phyloP scores from a whole-genome alignment of 345 rosid species.

The Eucalyptus regnans region DNA sequence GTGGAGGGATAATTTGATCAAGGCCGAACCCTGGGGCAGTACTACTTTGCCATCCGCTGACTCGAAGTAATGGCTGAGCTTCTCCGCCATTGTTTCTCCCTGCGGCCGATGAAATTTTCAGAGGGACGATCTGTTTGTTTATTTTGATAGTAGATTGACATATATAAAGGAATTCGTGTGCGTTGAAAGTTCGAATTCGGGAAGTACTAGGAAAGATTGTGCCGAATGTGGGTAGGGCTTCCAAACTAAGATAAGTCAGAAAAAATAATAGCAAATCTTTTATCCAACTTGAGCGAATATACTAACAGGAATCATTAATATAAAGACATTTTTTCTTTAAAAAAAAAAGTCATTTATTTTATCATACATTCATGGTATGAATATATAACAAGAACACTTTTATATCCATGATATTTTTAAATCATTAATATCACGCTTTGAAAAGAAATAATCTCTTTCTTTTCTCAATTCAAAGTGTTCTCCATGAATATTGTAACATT shows the following conservation, averaged over 20 bases:
- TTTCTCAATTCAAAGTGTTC: background rate
- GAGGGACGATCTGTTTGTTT: background rate
- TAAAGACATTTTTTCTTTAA: too few species aligned
- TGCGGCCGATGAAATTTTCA: background rate
- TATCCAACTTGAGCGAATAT: background rate
- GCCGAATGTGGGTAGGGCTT: background rate
- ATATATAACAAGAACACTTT: background rate
- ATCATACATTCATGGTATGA: background rate
- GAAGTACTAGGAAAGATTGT: background rate
- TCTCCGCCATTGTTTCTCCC: background rate
- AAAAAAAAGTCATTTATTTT: too few species aligned
- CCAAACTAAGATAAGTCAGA: background rate
- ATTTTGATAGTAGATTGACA: background rate
- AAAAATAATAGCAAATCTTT: too few species aligned
- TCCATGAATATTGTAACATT: background rate
- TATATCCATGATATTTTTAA: background rate
- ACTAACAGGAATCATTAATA: background rate
- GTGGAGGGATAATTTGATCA: background rate
- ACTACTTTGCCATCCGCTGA: background rate
- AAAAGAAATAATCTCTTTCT: too few species aligned
- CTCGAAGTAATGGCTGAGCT: background rate
- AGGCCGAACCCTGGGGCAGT: background rate
- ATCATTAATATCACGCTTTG: background rate
- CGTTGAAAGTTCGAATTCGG: background rate
- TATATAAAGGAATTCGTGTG: background rate